These are phyloP conservation scores for Cladosporium cucumerinum DNA, from an alignment of 2,329 filamentous ascomycete genomes.

Conservation along the genomic window DNA sequence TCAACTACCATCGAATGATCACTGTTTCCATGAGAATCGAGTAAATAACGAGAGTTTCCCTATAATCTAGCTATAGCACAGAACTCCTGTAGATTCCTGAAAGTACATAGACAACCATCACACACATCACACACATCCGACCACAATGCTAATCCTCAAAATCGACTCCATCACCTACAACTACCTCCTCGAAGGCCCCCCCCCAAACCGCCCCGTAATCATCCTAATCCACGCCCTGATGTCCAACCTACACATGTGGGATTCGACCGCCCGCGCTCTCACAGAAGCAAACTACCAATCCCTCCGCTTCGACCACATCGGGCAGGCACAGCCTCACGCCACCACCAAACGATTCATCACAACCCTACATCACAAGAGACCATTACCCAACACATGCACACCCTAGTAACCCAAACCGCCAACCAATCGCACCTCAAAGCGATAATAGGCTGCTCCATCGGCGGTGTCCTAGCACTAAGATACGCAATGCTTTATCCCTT, in stretches of 20 bases:
- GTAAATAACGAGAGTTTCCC: not conserved
- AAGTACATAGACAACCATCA: not conserved
- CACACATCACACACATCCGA: not conserved
- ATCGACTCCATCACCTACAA: slow-evolving; percentile 29
- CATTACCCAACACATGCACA: slow-evolving; percentile 27
- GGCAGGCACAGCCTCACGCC: slow-evolving; percentile 29
- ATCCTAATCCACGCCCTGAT: slow-evolving; percentile 32
- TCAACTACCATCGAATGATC: not conserved
- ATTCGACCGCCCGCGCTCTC: slow-evolving; percentile 25
- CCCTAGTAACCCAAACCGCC: slow-evolving; percentile 21
- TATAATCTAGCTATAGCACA: too few relatives aligned
- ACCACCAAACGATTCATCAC: slow-evolving; percentile 16
- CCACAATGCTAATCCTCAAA: slow-evolving; percentile 16
- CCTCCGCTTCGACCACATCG: slow-evolving; percentile 30
- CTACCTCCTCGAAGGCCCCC: slow-evolving; percentile 25
- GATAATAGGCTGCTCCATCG: slow-evolving; percentile 30
- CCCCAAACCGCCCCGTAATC: slow-evolving; percentile 18
- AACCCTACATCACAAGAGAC: slow-evolving; percentile 23
- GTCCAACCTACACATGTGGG: slow-evolving; percentile 30
- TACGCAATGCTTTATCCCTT: slow-evolving; percentile 29
- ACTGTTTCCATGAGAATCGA: not conserved
- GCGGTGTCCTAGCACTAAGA: slow-evolving; percentile 28
- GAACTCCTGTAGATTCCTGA: too few relatives aligned
- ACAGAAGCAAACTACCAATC: slow-evolving; percentile 26
- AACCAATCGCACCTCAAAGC: slow-evolving; percentile 21